Conservation (phyloP, 1,284 basidiomycete species). For the Rhizoctonia solani region DNA sequence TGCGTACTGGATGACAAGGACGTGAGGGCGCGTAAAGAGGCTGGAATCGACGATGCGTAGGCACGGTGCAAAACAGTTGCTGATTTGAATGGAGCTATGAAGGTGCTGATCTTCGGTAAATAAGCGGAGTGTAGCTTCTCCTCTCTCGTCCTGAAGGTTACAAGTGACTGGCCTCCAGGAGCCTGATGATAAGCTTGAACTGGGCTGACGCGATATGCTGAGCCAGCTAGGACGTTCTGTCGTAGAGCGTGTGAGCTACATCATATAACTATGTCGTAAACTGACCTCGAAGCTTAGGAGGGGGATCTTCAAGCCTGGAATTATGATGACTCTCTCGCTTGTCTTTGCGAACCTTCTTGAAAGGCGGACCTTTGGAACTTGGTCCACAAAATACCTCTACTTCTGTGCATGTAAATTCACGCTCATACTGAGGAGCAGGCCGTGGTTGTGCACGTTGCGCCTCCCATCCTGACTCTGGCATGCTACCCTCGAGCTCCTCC, state of each 20-base stretch:
- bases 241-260: constrained; percentile 31
- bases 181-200: constrained; percentile 47
- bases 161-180: constrained; percentile 74
- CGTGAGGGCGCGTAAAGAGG: constrained; percentile 69
- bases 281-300: constrained; percentile 65
- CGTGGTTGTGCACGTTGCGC: constrained; percentile 26
- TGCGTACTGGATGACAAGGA: constrained; percentile 64
- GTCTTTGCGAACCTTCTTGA: constrained; percentile 28
- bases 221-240: constrained; percentile 76
- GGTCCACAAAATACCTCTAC: constrained; percentile 20
- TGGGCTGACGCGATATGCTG: constrained; percentile 54
- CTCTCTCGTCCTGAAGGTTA: constrained; percentile 67
- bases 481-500: background rate
- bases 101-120: constrained; percentile 71
- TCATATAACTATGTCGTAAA: constrained; percentile 6
- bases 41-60: constrained; percentile 71
- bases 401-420: constrained; percentile 27
- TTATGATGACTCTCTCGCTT: constrained; percentile 28
- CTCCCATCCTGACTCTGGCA: constrained; percentile 25
- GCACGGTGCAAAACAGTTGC: constrained; percentile 72
- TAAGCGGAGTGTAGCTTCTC: constrained; percentile 50
- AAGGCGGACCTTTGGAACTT: constrained; percentile 4
- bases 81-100: constrained; percentile 71
- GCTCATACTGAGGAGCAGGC: constrained; percentile 9
- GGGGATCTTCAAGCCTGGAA: constrained; percentile 44